phyloP scores from a whole-genome alignment of 2,329 filamentous ascomycete genomes.

The Microsporum ferrugineum region DNA sequence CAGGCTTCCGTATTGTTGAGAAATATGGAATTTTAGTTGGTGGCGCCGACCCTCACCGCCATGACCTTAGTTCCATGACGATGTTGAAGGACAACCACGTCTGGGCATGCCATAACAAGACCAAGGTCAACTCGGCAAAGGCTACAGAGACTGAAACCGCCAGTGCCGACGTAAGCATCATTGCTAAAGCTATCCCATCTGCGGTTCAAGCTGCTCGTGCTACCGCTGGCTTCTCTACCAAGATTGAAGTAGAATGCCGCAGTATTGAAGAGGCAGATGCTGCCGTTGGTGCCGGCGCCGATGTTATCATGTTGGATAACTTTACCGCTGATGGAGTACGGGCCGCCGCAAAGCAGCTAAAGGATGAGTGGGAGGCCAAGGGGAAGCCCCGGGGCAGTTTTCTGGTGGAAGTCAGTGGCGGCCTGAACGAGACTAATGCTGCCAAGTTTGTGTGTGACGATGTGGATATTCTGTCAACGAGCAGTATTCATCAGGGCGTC shows the following conservation, averaged over 20 bases:
- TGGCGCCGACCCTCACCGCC: conserved; percentile 80
- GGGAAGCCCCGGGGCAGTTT: conserved; percentile 55
- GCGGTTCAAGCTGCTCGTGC: conserved; percentile 75
- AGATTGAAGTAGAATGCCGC: conserved; percentile 93
- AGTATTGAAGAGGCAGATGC: conserved; percentile 79
- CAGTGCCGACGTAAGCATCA: conserved; percentile 50
- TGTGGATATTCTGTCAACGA: conserved; percentile 91
- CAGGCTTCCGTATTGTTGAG: conserved; percentile 87
- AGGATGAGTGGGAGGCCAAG: conserved; percentile 63
- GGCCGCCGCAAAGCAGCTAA: conserved; percentile 60
- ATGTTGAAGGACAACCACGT: conserved; percentile 99
- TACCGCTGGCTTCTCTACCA: conserved; percentile 78
- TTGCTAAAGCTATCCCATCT: conserved; percentile 59
- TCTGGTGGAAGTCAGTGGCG: conserved; percentile 84
- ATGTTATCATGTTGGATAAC: conserved; percentile 96
- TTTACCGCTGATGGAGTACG: conserved; percentile 72
- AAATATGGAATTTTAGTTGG: conserved; percentile 97
- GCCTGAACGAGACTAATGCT: conserved; percentile 75
- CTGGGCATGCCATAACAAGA: conserved; percentile 60
- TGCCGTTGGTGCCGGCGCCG: conserved; percentile 79
- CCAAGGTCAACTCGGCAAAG: conserved; percentile 8
- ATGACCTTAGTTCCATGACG: conserved; percentile 87
- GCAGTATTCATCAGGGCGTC: conserved; percentile 91
- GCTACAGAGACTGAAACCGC: background rate
- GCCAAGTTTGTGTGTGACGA: conserved; percentile 60